Evolutionary conservation across 371 early-diverging fungal genomes (phyloP).

Genomic region (Circinella minor): DNA sequence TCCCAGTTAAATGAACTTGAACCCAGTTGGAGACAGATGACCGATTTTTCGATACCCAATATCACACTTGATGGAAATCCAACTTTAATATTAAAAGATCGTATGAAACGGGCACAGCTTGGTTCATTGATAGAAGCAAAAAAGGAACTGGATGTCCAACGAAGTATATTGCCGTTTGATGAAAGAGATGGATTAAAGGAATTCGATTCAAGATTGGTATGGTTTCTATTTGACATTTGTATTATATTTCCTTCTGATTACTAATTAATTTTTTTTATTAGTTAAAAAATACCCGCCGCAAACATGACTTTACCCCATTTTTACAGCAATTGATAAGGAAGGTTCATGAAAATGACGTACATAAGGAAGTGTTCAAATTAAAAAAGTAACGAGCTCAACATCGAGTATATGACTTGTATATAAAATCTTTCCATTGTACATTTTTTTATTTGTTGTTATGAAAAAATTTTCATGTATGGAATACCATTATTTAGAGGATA

Average conservation of each 20-base stretch:
- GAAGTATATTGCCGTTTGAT: background rate
- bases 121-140: background rate
- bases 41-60: background rate
- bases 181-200: background rate
- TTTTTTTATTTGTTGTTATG: background rate
- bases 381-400: background rate
- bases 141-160: background rate
- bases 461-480: too few relatives aligned
- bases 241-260: background rate
- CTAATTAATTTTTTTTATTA: background rate
- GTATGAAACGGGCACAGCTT: background rate
- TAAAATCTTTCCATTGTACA: background rate
- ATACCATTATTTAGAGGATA: too few relatives aligned
- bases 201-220: too few relatives aligned
- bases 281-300: constrained; percentile 17
- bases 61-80: background rate
- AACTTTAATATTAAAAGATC: background rate
- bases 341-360: constrained; percentile 5
- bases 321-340: background rate
- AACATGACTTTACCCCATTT: constrained; percentile 14
- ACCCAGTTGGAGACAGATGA: background rate
- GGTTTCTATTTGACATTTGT: background rate
- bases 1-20: background rate
- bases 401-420: background rate
- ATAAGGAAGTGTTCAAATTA: constrained; percentile 2